These are phyloP conservation scores for Malassezia japonica DNA, from an alignment of 1,284 basidiomycete species.

Conservation along the genomic window DNA sequence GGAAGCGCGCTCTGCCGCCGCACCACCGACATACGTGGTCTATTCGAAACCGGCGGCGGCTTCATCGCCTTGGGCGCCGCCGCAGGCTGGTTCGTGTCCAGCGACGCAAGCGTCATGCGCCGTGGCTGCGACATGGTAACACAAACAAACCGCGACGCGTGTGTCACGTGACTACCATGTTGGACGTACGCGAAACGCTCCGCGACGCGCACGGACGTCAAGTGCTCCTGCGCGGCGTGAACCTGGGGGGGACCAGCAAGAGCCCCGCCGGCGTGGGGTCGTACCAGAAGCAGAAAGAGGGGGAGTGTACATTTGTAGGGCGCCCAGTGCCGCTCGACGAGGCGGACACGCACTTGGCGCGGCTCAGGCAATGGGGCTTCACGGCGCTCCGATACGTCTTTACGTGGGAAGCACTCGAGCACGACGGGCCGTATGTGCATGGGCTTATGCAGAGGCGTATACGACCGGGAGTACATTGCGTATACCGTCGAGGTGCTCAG, in stretches of 20 bases:
- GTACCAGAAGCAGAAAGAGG: conserved; percentile 49
- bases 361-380: conserved; percentile 85
- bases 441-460: no score
- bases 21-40: conserved; percentile 10
- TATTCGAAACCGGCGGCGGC: conserved; percentile 10
- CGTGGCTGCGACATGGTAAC: conserved; percentile 17
- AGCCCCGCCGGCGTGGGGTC: conserved; percentile 65
- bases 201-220: conserved; percentile 74
- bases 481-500: conserved; percentile 76
- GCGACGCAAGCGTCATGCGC: conserved; percentile 31
- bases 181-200: conserved; percentile 51
- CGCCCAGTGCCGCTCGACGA: conserved; percentile 68
- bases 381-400: conserved; percentile 85
- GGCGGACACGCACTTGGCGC: conserved; percentile 76
- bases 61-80: conserved; percentile 1
- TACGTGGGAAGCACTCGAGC: conserved; percentile 89
- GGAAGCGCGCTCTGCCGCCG: neutral
- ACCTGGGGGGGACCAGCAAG: conserved; percentile 80
- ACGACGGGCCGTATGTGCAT: conserved; percentile 85
- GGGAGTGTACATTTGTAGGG: conserved; percentile 64
- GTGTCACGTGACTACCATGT: conserved; percentile 7
- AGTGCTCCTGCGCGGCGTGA: conserved; percentile 79
- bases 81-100: conserved; percentile 27
- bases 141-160: neutral
- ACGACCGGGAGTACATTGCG: conserved; percentile 84